phyloP scores from a whole-genome alignment of 2,329 filamentous ascomycete genomes.

The Curvularia lunata region DNA sequence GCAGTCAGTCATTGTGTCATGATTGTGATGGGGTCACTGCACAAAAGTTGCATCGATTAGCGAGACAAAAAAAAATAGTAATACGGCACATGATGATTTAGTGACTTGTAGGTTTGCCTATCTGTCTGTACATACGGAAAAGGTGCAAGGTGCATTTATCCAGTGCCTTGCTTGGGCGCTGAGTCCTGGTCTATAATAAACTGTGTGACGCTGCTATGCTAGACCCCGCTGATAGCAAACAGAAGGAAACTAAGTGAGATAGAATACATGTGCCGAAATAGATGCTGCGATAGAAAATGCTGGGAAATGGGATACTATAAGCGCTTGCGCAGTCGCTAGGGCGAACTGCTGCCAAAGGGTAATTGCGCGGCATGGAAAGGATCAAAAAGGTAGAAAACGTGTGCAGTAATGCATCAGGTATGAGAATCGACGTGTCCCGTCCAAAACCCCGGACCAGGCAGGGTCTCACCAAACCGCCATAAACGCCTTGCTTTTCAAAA shows the following conservation, averaged over 20 bases:
- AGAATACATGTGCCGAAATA: slow-evolving; percentile 20
- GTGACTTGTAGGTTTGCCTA: slow-evolving; percentile 23
- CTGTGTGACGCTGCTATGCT: slow-evolving; percentile 17
- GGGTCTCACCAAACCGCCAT: slow-evolving; percentile 3
- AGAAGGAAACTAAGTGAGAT: slow-evolving; percentile 22
- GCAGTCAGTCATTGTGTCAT: slow-evolving; percentile 7
- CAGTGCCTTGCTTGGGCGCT: slow-evolving; percentile 13
- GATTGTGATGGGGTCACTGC: slow-evolving; percentile 18
- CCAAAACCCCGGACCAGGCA: slow-evolving; percentile 7
- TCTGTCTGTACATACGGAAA: slow-evolving; percentile 10
- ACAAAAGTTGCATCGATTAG: slow-evolving; percentile 7
- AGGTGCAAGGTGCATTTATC: slow-evolving; percentile 8
- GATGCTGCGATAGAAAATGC: slow-evolving; percentile 18
- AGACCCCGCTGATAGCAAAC: slow-evolving; percentile 16
- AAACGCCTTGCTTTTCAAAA: slow-evolving; percentile 35
- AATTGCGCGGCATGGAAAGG: slow-evolving; percentile 7
- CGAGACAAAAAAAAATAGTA: slow-evolving; percentile 9
- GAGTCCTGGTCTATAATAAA: slow-evolving; percentile 11
- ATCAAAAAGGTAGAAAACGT: slow-evolving; percentile 7
- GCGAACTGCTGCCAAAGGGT: slow-evolving; percentile 26
- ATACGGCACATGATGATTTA: slow-evolving; percentile 10
- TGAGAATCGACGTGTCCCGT: slow-evolving; percentile 11
- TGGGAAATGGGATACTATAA: slow-evolving; percentile 27
- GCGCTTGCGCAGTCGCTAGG: slow-evolving; percentile 27
- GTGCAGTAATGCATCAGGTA: slow-evolving; percentile 13